Evolutionary conservation across 768 basidiomycete genomes (phyloP), one percentile per base, ranked within the genome.

Genomic region (Tricholoma furcatifolium): DNA sequence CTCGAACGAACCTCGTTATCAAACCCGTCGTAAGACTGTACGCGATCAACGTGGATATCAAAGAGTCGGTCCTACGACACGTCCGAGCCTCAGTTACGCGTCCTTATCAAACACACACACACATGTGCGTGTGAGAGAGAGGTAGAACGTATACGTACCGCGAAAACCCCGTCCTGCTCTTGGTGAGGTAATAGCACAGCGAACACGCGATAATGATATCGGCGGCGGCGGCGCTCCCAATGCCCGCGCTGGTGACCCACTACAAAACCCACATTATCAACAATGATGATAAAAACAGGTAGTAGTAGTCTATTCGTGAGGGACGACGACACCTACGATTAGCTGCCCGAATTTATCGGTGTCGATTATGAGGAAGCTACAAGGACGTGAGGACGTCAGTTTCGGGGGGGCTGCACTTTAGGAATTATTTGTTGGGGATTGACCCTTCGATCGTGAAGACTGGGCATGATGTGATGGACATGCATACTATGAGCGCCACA

Each of bases 191-290:
- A 56, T 74, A 79, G 58, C 76, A 78, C 49, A 82, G 70, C 12
- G 76, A 66, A 43, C 65, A 53, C 2, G 79, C 80, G 43, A 81
- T 79, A 51, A 79, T 66, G 52, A 78, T 67, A 57, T 81, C 79
- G 9, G 77, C 73, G 14, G 72, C 72, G n/a, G 76, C 75, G 21
- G 77, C 76, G 50, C 75, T 72, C 31, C 76, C 74, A 43, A 77
- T 65, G 1, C 78, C 80, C 21, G 71, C 57, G 56, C 72, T 75
- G 7, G 79, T 76, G 12, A 82, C 71, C 80, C 79, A 80, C 79
- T 67, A 51, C 6, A 50, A 46, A 38, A 36, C 27, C 30, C 34
- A 20, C 21, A 12, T 17, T 42, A 4, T 9, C n/a, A n/a, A n/a
- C n/a, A n/a, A n/a, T n/a, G n/a, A n/a, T n/a, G n/a, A n/a, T n/a